A percentile compares a stretch with the other conserved stretches of the same genome.
Conservation (phyloP, 495 filamentous ascomycete species). For the Penicillium paradoxum region DNA sequence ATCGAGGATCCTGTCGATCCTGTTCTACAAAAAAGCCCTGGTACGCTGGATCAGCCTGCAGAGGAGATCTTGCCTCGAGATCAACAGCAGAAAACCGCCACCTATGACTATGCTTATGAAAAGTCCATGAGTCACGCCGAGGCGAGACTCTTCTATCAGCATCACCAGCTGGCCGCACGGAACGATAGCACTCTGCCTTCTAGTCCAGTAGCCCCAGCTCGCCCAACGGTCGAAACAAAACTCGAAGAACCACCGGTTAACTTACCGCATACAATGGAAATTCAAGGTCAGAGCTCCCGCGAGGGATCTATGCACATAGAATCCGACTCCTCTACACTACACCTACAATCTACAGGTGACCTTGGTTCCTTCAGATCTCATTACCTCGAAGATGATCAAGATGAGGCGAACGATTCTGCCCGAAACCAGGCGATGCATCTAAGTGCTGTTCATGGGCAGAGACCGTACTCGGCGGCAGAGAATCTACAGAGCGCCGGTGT, state of each 20-base stretch:
- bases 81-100: slow-evolving; percentile 71
- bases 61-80: slow-evolving; percentile 66
- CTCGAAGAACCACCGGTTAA: slow-evolving; percentile 8
- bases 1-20: slow-evolving; percentile 5
- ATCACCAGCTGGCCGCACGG: slow-evolving; percentile 59
- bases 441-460: slow-evolving; percentile 44
- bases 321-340: slow-evolving; percentile 11
- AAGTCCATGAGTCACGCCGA: slow-evolving; percentile 87
- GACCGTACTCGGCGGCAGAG: slow-evolving; percentile 40
- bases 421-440: slow-evolving; percentile 41
- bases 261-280: neutral
- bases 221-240: slow-evolving; percentile 6
- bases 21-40: slow-evolving; percentile 11
- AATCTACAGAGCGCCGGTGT: slow-evolving; percentile 49
- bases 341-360: slow-evolving; percentile 5
- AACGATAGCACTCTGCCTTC: slow-evolving; percentile 16
- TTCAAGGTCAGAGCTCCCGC: slow-evolving; percentile 4
- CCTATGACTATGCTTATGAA: slow-evolving; percentile 82
- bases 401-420: slow-evolving; percentile 42
- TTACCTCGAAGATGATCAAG: slow-evolving; percentile 25
- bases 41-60: slow-evolving; percentile 2
- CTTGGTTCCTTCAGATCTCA: neutral
- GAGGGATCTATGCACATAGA: slow-evolving; percentile 13
- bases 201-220: slow-evolving; percentile 17
- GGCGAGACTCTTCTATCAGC: slow-evolving; percentile 91